Base-by-base conservation (phyloP, 75 land plant species). In the Azolla pinnata region DNA sequence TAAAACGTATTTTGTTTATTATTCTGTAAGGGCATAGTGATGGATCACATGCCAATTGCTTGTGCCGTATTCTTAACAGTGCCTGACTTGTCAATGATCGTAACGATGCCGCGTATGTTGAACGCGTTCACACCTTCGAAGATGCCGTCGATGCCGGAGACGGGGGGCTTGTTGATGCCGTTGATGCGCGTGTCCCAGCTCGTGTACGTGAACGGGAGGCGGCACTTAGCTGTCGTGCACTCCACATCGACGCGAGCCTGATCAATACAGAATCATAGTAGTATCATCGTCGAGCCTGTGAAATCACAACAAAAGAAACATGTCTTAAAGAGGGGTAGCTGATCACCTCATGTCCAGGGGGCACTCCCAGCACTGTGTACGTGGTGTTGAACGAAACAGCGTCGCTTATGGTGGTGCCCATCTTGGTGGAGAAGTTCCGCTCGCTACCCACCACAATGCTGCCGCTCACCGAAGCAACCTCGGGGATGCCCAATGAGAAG, bases 91-190 rank as follows among this genome's bases (percentile, higher is more conserved):
- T n/a, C n/a, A n/a, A n/a, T n/a, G n/a, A n/a, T 38, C 42, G 42
- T 51, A 7, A 51, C 24, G 9, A 51, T n/a, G 8, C 53, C 58
- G 5, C 29, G 4, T 20, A 29, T 56, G 31, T 29, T 28, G 29
- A 56, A 56, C 4, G 29, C 58, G 31, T 29, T 56, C 26, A 56
- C 58, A 2, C 58, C 58, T 28, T 56, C 58, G 31, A 25, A 56
- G 30, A 56, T 12, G 31, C 58, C 58, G 29, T 56, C 58, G 9
- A 56, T 17, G 58, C 31, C 23, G 29, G 14, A 29, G 30, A 56
- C 29, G 17, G 58, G 21, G 30, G 58, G 31, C 29, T 24, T 23
- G 29, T 23, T 17, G 12, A 56, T 12, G 3, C 58, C 58, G 29
- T 56, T 29, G 29, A 56, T 20, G 2, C 58, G 58, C 5, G 17